A percentile compares a stretch with the other conserved stretches of the same genome.
Conservation (phyloP, 805 yeast species). For the Hemisphaericaspora nanyangensis region DNA sequence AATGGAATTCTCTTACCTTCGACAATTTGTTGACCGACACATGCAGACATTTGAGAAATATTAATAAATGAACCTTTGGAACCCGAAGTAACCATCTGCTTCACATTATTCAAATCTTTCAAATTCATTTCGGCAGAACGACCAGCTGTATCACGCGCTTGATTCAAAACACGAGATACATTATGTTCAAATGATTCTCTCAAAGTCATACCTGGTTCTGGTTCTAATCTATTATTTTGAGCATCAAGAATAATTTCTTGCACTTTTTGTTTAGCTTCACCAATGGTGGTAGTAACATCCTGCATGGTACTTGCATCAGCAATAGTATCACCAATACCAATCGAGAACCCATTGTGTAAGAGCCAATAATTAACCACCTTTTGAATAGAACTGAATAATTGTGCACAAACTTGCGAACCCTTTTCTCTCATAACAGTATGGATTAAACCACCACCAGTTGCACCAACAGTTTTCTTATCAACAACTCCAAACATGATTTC, state of each 20-base stretch:
- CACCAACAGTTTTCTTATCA: constrained; percentile 97
- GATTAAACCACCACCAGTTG: constrained; percentile 96
- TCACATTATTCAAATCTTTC: constrained; percentile 91
- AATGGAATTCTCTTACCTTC: constrained; percentile 99
- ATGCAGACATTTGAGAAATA: constrained; percentile 99
- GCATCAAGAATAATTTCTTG: constrained; percentile 92
- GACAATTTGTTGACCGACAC: constrained; percentile 99
- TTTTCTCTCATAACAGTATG: constrained; percentile 98
- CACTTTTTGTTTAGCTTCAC: constrained; percentile 89
- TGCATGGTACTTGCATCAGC: constrained; percentile 97
- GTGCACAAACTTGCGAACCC: constrained; percentile 88
- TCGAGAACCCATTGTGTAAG: constrained; percentile 93
- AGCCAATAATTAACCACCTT: constrained; percentile 96
- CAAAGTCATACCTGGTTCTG: constrained; percentile 99
- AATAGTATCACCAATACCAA: constrained; percentile 99
- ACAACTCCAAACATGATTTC: constrained; percentile 97
- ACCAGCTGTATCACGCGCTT: constrained; percentile 99
- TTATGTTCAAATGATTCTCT: constrained; percentile 98
- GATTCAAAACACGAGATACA: constrained; percentile 90
- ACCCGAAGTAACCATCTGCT: constrained; percentile 99
- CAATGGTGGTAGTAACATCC: constrained; percentile 87
- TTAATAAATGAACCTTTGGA: constrained; percentile 98
- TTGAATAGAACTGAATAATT: constrained; percentile 86
- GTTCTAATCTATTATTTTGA: constrained; percentile 79
- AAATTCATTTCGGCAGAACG: constrained; percentile 95